Base-by-base conservation (phyloP, 176 grass and related monocot genomes). In the Oryza glaberrima region DNA sequence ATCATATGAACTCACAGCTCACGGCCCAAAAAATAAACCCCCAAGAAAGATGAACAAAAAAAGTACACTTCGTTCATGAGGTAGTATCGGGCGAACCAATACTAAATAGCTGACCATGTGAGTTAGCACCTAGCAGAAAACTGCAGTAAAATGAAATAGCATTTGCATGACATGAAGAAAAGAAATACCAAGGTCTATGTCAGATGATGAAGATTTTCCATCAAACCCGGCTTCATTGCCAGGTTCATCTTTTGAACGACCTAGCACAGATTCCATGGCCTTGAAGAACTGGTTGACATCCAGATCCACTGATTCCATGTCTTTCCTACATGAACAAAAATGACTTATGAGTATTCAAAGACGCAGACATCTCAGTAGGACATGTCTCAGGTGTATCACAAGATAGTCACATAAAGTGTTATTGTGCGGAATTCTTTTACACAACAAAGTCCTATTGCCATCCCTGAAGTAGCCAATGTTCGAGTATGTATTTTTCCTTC, bases 211-310 rank as follows among this genome's bases (percentile, higher is more conserved):
- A 8, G 91, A 84, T 52, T 90, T 86, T 72, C 81, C 69, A 92
- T 86, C 89, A 87, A 87, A 72, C 75, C 64, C 79, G 11, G 40
- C 71, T 85, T 73, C 84, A 47, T 78, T 69, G 45, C 34, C 82
- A 49, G 44, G 79, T 77, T 75, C 77, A 66, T 81, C 85, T 48
- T 45, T 48, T 83, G 93, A 86, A 51, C 14, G 80, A 74, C 87
- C 88, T 44, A 92, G 69, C 41, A 92, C 88, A 5, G 93, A 98
- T 73, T 92, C 88, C 91, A 98, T 94, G 43, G 91, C 89, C 83
- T 98, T 95, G 71, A 95, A 90, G 71, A 98, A 98, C 77, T 95
- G 91, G 52, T 92, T 89, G 58, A 91, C 90, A 93, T 98, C 93
- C 81, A 98, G 85, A 86, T 98, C 86, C 48, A 98, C 96, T 23